Evolutionary conservation across 1,284 basidiomycete species (phyloP).

Genomic region (Leucoagaricus sp.): DNA sequence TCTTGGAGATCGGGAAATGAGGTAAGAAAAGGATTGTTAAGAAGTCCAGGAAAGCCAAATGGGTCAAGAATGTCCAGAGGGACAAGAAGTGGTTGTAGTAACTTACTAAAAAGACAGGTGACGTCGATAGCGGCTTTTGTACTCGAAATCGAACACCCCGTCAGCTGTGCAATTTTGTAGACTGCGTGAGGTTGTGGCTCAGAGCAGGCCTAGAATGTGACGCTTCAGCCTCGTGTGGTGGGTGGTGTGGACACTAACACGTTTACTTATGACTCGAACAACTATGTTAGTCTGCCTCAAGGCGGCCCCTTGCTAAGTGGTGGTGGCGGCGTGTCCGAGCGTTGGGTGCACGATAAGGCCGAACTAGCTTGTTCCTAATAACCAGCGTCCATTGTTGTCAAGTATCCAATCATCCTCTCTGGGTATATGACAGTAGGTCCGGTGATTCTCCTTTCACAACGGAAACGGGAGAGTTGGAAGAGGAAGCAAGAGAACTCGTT

Average conservation of each 20-base stretch:
- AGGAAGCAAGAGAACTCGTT: neutral
- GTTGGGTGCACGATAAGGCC: neutral
- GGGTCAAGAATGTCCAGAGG: neutral
- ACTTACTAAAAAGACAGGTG: neutral
- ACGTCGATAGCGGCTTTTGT: neutral
- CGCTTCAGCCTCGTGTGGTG: neutral
- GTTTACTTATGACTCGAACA: neutral
- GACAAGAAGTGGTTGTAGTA: neutral
- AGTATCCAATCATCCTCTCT: neutral
- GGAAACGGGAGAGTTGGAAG: neutral
- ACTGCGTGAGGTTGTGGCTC: neutral
- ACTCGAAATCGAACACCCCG: neutral
- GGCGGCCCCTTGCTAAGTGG: neutral
- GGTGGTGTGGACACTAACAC: neutral
- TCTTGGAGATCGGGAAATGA: neutral
- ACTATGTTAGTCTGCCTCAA: neutral
- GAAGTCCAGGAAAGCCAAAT: neutral
- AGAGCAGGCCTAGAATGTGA: neutral
- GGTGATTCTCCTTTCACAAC: neutral
- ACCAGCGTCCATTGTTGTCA: neutral
- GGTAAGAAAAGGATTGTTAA: neutral
- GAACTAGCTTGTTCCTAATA: neutral
- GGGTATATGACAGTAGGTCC: neutral
- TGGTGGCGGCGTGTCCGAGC: neutral
- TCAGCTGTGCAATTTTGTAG: neutral